Evolutionary conservation across 192 early-diverging fungal species (phyloP).

Genomic region (Coemansia sp.): DNA sequence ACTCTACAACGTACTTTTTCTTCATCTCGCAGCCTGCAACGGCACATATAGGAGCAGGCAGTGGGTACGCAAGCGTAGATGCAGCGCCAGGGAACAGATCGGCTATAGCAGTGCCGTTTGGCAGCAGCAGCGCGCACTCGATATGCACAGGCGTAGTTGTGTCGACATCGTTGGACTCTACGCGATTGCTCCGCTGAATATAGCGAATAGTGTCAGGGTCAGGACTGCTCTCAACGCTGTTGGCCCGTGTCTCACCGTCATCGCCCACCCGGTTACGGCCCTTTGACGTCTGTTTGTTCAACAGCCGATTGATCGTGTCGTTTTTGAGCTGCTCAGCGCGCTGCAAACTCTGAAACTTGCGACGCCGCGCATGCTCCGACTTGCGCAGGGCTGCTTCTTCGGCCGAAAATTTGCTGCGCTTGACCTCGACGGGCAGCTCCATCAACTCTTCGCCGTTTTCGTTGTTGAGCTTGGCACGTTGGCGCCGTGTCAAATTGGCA

Average conservation of each 20-base stretch:
- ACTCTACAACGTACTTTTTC: constrained; percentile 61
- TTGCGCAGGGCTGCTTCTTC: constrained; percentile 70
- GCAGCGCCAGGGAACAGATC: constrained; percentile 25
- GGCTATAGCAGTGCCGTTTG: constrained; percentile 17
- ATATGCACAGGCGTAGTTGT: constrained; percentile 10
- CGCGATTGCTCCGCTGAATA: constrained; percentile 21
- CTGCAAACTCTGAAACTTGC: constrained; percentile 78
- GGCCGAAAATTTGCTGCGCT: constrained; percentile 64
- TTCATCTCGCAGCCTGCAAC: constrained; percentile 49
- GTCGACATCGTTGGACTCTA: neutral
- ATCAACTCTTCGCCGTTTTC: constrained; percentile 63
- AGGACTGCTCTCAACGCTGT: constrained; percentile 34
- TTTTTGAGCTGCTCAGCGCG: constrained; percentile 70
- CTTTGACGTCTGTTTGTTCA: constrained; percentile 79
- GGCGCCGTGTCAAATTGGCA: constrained; percentile 64
- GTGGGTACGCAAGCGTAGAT: constrained; percentile 49
- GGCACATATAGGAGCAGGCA: constrained; percentile 50
- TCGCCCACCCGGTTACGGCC: constrained; percentile 62
- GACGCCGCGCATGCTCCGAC: constrained; percentile 71
- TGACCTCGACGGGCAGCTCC: constrained; percentile 67
- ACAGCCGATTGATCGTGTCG: constrained; percentile 76
- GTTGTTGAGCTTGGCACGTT: constrained; percentile 65
- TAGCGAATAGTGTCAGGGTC: constrained; percentile 22
- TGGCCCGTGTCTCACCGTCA: constrained; percentile 54
- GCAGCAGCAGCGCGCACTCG: constrained; percentile 19